Evolutionary conservation across 306 rosid genomes (phyloP).

Genomic region (Corylus heterophylla): DNA sequence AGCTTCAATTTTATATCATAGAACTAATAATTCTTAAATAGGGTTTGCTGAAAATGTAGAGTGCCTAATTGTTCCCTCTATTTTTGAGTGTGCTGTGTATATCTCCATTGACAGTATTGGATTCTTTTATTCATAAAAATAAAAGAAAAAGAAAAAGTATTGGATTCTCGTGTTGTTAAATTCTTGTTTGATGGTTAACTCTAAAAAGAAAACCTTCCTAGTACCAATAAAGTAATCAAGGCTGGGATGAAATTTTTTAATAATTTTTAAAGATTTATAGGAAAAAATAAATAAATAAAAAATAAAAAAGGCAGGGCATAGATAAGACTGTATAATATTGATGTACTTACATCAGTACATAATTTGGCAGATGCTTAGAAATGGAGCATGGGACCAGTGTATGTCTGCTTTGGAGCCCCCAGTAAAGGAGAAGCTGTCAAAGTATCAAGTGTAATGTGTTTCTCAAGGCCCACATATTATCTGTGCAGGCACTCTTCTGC

Average conservation of each 20-base stretch:
- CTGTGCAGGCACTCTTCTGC: slow-evolving; percentile 17
- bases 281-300: too few relatives aligned
- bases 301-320: background rate
- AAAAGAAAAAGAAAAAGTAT: background rate
- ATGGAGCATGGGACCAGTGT: slow-evolving; percentile 99
- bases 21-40: background rate
- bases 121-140: background rate
- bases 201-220: background rate
- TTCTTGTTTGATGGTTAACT: background rate
- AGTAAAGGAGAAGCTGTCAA: slow-evolving; percentile 81
- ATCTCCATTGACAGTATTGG: background rate
- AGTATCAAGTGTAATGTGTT: slow-evolving; percentile 68
- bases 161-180: background rate
- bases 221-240: background rate
- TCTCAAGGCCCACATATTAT: slow-evolving; percentile 4
- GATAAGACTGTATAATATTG: slow-evolving; percentile 4
- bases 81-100: background rate
- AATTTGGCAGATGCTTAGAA: slow-evolving; percentile 73
- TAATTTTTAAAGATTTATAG: background rate
- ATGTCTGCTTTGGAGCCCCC: slow-evolving; percentile 93
- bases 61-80: background rate
- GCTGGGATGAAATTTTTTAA: background rate
- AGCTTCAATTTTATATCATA: slow-evolving; percentile 12
- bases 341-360: slow-evolving; percentile 6
- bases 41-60: slow-evolving; percentile 4